Evolutionary conservation across 495 filamentous ascomycete species (phyloP).

Genomic region (Wilcoxina mikolae): DNA sequence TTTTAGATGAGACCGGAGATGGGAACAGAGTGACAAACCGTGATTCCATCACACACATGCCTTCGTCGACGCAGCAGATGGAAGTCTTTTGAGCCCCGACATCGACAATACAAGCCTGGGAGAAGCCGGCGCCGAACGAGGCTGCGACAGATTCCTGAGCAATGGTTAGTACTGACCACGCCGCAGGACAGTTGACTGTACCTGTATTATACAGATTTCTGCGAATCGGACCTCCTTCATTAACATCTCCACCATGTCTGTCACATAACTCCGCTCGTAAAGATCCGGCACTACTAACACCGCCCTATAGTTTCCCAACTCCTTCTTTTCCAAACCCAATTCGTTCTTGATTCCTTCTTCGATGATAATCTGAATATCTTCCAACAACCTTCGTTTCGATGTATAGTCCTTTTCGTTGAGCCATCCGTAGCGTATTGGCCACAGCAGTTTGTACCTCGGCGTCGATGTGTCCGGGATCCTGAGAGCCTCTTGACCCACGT

Average conservation of each 20-base stretch:
- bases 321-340: conserved; percentile 58
- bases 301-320: conserved; percentile 78
- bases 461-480: conserved; percentile 80
- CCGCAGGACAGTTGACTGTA: background rate
- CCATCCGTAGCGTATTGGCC: conserved; percentile 76
- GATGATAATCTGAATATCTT: conserved; percentile 74
- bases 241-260: conserved; percentile 64
- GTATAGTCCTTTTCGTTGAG: conserved; percentile 82
- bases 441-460: conserved; percentile 78
- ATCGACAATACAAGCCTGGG: conserved; percentile 84
- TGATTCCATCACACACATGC: conserved; percentile 85
- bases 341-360: conserved; percentile 75
- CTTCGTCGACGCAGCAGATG: conserved; percentile 93
- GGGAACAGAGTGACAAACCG: conserved; percentile 24
- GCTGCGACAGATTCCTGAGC: conserved; percentile 67
- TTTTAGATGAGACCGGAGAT: background rate
- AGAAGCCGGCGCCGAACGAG: conserved; percentile 90
- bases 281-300: conserved; percentile 92
- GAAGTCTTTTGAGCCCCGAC: conserved; percentile 97
- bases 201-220: conserved; percentile 77
- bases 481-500: conserved; percentile 66
- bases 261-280: conserved; percentile 85
- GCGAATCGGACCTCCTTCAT: conserved; percentile 79
- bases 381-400: conserved; percentile 55
- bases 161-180: background rate